Evolutionary conservation across 1,284 basidiomycete species (phyloP).

Genomic region (Sporisorium iseilematis-ciliati): DNA sequence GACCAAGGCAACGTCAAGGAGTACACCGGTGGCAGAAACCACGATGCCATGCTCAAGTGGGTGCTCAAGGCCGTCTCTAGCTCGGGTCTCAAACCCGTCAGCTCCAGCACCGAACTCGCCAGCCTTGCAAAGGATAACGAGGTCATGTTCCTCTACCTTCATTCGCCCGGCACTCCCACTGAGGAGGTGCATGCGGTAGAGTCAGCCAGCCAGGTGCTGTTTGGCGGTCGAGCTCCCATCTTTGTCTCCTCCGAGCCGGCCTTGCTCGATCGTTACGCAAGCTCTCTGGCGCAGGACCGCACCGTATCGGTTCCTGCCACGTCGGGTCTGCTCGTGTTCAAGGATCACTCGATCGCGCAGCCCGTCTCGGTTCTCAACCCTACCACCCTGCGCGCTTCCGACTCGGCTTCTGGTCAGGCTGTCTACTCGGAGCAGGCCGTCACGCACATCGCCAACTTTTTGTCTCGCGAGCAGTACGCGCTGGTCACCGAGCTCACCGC

Average conservation of each 20-base stretch:
- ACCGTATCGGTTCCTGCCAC: conserved; percentile 21
- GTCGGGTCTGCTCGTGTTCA: conserved; percentile 65
- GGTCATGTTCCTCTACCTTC: conserved; percentile 63
- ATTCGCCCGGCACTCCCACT: conserved; percentile 37
- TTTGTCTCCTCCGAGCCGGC: conserved; percentile 49
- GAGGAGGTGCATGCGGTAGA: conserved; percentile 37
- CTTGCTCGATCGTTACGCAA: conserved; percentile 50
- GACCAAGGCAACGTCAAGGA: conserved; percentile 55
- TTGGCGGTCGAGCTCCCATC: conserved; percentile 34
- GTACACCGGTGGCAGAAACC: conserved; percentile 57
- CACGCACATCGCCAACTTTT: conserved; percentile 41
- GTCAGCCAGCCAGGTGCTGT: conserved; percentile 30
- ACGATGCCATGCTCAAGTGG: conserved; percentile 64
- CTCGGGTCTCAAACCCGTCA: conserved; percentile 43
- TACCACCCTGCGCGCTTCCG: conserved; percentile 14
- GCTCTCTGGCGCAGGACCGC: conserved; percentile 19
- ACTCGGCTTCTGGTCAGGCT: conserved; percentile 5
- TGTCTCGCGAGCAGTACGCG: conserved; percentile 54
- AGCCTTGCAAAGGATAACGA: conserved; percentile 46
- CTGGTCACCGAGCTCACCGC: conserved; percentile 57
- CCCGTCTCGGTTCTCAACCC: conserved; percentile 50
- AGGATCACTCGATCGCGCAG: conserved; percentile 50
- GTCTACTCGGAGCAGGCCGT: conserved; percentile 26
- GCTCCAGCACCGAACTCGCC: conserved; percentile 32
- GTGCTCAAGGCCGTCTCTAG: conserved; percentile 55